phyloP scores from a whole-genome alignment of 164 flowering plant species.

The Tetracentron sinense region DNA sequence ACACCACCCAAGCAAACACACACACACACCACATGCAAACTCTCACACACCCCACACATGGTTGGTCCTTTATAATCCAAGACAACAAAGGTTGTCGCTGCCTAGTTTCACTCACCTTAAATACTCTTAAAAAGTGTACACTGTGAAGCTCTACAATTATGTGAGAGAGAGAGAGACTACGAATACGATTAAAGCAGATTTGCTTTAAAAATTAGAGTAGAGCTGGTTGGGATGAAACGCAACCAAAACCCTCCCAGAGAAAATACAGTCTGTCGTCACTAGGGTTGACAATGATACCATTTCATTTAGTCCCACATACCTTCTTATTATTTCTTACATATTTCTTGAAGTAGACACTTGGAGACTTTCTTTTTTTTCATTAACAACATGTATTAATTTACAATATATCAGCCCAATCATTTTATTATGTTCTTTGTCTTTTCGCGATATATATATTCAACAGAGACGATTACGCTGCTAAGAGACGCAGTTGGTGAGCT shows the following conservation, averaged over 20 bases:
- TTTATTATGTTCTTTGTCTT: constrained; percentile 21
- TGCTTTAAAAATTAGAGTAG: neutral
- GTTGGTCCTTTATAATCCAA: no score
- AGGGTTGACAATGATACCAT: constrained; percentile 11
- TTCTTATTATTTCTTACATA: neutral
- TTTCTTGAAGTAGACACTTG: constrained; percentile 6
- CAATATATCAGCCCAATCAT: constrained; percentile 4
- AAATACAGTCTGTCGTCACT: neutral
- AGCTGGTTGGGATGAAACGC: neutral
- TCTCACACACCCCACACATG: no score
- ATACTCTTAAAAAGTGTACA: no score
- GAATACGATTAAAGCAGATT: no score
- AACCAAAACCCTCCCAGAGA: neutral
- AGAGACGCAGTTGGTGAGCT: constrained; percentile 35
- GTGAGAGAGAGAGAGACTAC: no score
- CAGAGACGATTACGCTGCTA: constrained; percentile 11
- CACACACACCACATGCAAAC: no score
- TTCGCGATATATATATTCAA: constrained; percentile 16
- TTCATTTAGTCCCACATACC: neutral
- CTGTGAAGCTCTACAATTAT: no score
- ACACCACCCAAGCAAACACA: no score
- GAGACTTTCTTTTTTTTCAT: constrained; percentile 5
- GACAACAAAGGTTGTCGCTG: no score
- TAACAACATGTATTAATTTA: neutral
- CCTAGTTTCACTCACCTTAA: no score